Percentiles rank a stretch among this genome's conserved stretches.
These are phyloP conservation scores for Ogataea populi-albae DNA, from an alignment of 805 yeast genomes.

Conservation along the genomic window DNA sequence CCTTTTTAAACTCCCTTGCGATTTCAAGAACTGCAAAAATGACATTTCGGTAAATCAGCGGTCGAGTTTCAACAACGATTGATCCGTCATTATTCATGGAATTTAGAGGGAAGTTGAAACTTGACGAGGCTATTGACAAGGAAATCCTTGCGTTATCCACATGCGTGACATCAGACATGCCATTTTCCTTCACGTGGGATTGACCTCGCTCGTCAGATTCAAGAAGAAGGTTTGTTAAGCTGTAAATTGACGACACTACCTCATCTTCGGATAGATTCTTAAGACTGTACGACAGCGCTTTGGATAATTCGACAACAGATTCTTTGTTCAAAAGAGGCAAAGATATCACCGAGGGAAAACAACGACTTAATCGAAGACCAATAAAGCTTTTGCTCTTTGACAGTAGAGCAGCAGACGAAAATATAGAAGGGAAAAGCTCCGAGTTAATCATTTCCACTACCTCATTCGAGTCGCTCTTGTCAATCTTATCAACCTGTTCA, in stretches of 20 bases:
- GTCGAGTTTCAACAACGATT: slow-evolving; percentile 22
- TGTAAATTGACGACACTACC: slow-evolving; percentile 78
- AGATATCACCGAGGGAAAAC: slow-evolving; percentile 52
- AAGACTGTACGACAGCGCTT: slow-evolving; percentile 62
- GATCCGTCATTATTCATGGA: slow-evolving; percentile 19
- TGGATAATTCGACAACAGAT: slow-evolving; percentile 52
- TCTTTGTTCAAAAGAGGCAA: slow-evolving; percentile 46
- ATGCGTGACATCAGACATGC: slow-evolving; percentile 24
- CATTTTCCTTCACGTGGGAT: slow-evolving; percentile 32
- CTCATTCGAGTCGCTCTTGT: slow-evolving; percentile 43
- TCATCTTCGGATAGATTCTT: slow-evolving; percentile 74
- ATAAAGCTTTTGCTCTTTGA: slow-evolving; percentile 38
- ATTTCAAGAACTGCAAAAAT: slow-evolving; percentile 66
- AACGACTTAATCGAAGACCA: slow-evolving; percentile 35
- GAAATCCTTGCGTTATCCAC: slow-evolving; percentile 24
- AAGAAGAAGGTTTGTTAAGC: slow-evolving; percentile 69
- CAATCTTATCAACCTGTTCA: slow-evolving; percentile 24
- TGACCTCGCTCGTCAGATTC: slow-evolving; percentile 26
- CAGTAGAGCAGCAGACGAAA: slow-evolving; percentile 31
- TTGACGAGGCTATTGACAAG: slow-evolving; percentile 9
- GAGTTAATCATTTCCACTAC: slow-evolving; percentile 49
- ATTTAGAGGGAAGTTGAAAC: slow-evolving; percentile 11
- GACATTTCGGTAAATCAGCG: slow-evolving; percentile 56
- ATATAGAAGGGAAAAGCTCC: slow-evolving; percentile 41
- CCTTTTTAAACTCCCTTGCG: slow-evolving; percentile 63